Conservation (phyloP, 768 basidiomycete species). For the Leucogyrophana mollusca region DNA sequence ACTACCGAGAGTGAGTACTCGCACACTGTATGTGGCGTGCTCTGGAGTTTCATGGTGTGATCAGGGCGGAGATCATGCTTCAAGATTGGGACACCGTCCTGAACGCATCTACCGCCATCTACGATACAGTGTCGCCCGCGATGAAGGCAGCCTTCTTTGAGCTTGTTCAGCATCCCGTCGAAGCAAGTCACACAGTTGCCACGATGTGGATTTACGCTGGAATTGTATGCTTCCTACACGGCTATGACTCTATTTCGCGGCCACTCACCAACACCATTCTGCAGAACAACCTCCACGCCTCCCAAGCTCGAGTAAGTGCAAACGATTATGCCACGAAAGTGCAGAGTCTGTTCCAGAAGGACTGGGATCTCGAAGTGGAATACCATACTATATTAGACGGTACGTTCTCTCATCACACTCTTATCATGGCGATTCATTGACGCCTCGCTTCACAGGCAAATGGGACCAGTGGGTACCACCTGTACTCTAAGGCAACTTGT, state of each 20-base stretch:
- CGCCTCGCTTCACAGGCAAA: slow-evolving; percentile 40
- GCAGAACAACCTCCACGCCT: slow-evolving; percentile 57
- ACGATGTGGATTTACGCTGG: slow-evolving; percentile 61
- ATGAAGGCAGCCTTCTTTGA: slow-evolving; percentile 67
- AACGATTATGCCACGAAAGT: slow-evolving; percentile 57
- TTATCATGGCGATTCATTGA: not conserved
- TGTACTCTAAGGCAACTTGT: slow-evolving; percentile 11
- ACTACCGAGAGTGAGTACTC: slow-evolving; percentile 63
- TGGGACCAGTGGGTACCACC: slow-evolving; percentile 54
- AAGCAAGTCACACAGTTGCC: slow-evolving; percentile 56
- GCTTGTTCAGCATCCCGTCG: slow-evolving; percentile 64
- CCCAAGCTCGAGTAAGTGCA: slow-evolving; percentile 61
- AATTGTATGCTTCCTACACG: slow-evolving; percentile 9
- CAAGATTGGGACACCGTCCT: slow-evolving; percentile 49
- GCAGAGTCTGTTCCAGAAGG: slow-evolving; percentile 55
- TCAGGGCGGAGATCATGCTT: slow-evolving; percentile 57
- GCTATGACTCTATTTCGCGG: not conserved
- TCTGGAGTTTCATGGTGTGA: not conserved
- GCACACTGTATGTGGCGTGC: not conserved
- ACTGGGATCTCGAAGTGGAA: slow-evolving; percentile 57
- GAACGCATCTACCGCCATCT: slow-evolving; percentile 50
- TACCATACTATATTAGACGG: slow-evolving; percentile 61
- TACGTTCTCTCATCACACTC: slow-evolving; percentile 16
- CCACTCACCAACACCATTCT: not conserved
- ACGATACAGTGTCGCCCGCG: slow-evolving; percentile 45